Evolutionary conservation across 352 stramenopile genomes (phyloP), one percentile per base, ranked within the genome.

Genomic region (Pythium coloratum): DNA sequence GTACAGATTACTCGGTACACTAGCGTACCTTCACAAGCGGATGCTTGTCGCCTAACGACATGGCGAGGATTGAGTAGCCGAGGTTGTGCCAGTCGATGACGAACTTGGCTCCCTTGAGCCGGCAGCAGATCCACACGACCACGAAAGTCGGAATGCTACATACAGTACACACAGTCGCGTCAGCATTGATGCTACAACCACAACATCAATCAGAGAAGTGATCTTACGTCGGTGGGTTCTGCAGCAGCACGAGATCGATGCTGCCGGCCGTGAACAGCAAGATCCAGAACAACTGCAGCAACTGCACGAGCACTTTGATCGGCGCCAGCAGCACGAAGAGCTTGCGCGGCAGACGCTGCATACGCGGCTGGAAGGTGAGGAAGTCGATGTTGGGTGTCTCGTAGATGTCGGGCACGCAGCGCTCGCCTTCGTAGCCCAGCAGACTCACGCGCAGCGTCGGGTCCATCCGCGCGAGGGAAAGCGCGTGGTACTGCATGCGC

Each of bases 1-100:
- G 24, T 57, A 16, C 9, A n/a, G 8, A 30, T 13, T 20, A 10
- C 16, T 10, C 26, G 24, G 2, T 8, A 12, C 18, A 26, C 2
- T 24, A 30, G 70, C 51, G 7, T 56, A 90, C 84, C 75, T 90
- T 90, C 36, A 95, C 88, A n/a, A 95, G 69, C 20, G 76, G 70
- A 58, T 96, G 83, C 33, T 56, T 64, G 33, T 63, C 66, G 42
- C 74, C 86, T 55, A 91, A 75, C 44, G 82, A 96, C 44, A 91
- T 75, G 44, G 77, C 84, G 47, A 99, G 89, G 77, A 99, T 98
- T 62, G 94, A 99, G 83, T 97, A 99, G 33, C 97, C 98, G 38
- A 99, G 75, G 81, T 99, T 99, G 78, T 99, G 98, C 98, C 98
- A 99, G 76, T 99, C 98, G 69, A 99, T 96, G 14, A 99, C 84